Base-by-base conservation (phyloP, 345 rosid species). In the Eucalyptus tenuipes region DNA sequence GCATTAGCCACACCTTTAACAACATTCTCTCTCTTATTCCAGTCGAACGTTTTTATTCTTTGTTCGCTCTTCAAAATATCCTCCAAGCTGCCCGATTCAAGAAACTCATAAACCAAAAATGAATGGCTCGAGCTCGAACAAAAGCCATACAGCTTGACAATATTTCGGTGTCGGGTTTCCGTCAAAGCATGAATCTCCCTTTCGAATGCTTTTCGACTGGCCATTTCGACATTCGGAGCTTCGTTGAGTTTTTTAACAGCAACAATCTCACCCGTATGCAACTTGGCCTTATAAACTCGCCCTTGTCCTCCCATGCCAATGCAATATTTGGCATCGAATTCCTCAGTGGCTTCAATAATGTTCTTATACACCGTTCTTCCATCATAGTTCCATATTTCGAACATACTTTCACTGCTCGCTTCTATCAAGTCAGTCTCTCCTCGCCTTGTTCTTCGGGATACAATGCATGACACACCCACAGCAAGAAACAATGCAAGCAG, bases 101-200 rank as follows among this genome's bases (percentile, higher is more conserved):
- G 50, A 59, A 44, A 92, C 91, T 94, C 93, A 82, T 89, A 93
- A 9, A 92, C 93, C 40, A 93, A n/a, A 88, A 92, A 91, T 1
- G 91, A 85, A 89, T 91, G 91, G 5, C 82, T 7, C 3, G 85
- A 10, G 31, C 89, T 82, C 0, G 90, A 93, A 57, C 93, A 94
- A 52, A 91, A 93, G 2, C 93, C 93, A 22, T 86, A 61, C 3
- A 92, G 88, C 64, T 90, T 90, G 49, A 94, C 91, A 7, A 94
- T 85, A 33, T 91, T 93, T 3, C 93, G 91, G n/a, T 94, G 95
- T n/a, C 91, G 89, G 47, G 92, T 90, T 18, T 90, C 89, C 4
- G 90, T 87, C 42, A 93, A 89, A 9, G 90, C 88, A 16, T 29
- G 55, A 7, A 92, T 91, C 79, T 94, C 95, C 10, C 90, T 92